phyloP scores from a whole-genome alignment of 768 basidiomycete genomes.

The Podaxis sp. region DNA sequence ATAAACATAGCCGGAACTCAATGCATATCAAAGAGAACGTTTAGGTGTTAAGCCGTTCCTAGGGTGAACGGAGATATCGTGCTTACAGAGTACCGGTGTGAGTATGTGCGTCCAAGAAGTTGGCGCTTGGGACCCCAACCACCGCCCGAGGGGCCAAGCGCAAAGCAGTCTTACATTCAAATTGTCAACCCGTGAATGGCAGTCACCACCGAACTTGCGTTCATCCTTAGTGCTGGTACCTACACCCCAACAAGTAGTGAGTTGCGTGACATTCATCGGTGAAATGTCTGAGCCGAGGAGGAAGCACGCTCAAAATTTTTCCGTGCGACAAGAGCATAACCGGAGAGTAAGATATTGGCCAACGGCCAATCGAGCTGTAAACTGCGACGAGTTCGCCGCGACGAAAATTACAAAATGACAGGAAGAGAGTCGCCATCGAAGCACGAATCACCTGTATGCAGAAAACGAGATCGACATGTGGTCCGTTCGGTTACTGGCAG shows the following conservation, averaged over 20 bases:
- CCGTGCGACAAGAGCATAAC: not conserved
- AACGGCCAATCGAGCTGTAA: constrained; percentile 1
- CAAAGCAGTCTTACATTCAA: not conserved
- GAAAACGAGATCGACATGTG: constrained; percentile 11
- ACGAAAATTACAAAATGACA: constrained; percentile 14
- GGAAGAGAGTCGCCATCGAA: constrained; percentile 7
- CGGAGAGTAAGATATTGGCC: not conserved
- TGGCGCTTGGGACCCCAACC: constrained; percentile 8
- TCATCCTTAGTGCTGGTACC: not conserved
- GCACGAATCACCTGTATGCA: constrained; percentile 5
- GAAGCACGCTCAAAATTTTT: not conserved
- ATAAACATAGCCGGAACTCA: constrained; percentile 14
- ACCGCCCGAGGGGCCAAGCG: not conserved
- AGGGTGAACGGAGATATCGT: constrained; percentile 14
- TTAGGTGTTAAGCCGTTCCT: constrained; percentile 13
- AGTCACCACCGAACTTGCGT: not conserved
- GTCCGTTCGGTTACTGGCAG: not conserved
- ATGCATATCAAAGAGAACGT: constrained; percentile 7
- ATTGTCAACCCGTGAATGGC: not conserved
- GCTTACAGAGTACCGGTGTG: not conserved
- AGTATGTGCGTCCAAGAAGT: not conserved
- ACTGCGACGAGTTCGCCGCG: constrained; percentile 12
- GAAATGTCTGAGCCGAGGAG: constrained; percentile 1
- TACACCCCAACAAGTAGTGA: not conserved
- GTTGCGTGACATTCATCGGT: not conserved